These are phyloP conservation scores for Cladosporium sp. DNA, from an alignment of 2,329 filamentous ascomycete genomes.

Conservation along the genomic window DNA sequence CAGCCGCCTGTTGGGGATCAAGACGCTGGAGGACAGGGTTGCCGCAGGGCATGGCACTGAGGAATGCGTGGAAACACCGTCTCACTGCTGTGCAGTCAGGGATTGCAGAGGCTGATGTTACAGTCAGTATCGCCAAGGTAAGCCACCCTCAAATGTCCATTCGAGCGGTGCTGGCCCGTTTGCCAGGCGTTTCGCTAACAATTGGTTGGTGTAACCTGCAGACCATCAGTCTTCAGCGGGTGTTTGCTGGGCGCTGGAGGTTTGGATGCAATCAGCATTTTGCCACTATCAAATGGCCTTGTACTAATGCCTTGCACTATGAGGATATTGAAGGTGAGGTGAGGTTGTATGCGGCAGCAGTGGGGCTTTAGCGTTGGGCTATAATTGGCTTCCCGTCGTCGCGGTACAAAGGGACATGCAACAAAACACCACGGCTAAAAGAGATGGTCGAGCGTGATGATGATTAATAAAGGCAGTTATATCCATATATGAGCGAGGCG, in stretches of 20 bases:
- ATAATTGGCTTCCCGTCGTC: background rate
- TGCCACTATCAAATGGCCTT: background rate
- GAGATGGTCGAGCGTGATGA: background rate
- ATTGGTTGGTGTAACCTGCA: background rate
- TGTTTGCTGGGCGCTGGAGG: constrained; percentile 1
- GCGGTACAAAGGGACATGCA: background rate
- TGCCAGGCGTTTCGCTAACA: background rate
- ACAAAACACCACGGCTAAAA: background rate
- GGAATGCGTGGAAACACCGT: background rate
- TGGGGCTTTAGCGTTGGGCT: background rate
- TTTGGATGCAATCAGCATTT: background rate
- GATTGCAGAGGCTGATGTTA: background rate
- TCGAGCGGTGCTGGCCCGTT: background rate
- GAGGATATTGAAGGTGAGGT: background rate
- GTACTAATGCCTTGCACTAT: background rate
- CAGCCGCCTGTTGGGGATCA: background rate
- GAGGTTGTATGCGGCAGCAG: background rate
- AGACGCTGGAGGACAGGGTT: background rate
- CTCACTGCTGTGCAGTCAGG: background rate
- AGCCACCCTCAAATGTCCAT: background rate
- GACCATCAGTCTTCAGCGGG: constrained; percentile 9
- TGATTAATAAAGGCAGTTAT: background rate
- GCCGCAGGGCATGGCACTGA: background rate
- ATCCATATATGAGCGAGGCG: background rate
- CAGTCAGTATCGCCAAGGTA: background rate